These are phyloP conservation scores for Fusarium nanum DNA, from an alignment of 2,329 filamentous ascomycete species.

Conservation along the genomic window DNA sequence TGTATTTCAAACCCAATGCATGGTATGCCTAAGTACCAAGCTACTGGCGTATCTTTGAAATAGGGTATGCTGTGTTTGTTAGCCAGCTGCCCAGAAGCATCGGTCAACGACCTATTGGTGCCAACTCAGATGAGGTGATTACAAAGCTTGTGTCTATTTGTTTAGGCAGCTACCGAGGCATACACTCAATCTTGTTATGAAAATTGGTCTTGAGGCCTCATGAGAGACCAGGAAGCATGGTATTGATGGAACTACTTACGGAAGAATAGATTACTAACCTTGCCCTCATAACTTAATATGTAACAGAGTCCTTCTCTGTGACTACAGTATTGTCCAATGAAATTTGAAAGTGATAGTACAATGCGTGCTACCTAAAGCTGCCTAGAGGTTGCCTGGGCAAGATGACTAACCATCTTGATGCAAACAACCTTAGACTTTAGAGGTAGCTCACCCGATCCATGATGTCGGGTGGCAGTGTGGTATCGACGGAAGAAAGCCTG, in stretches of 20 bases:
- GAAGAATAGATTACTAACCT: not conserved
- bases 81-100: not conserved
- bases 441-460: constrained; percentile 16
- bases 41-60: not conserved
- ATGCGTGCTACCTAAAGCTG: constrained; percentile 30
- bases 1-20: not conserved
- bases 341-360: not conserved
- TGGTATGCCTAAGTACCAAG: not conserved
- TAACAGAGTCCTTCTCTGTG: not conserved
- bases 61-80: not conserved
- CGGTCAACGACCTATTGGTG: not conserved
- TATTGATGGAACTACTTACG: not conserved
- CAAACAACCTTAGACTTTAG: not conserved
- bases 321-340: constrained; percentile 15
- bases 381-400: constrained; percentile 7
- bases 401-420: constrained; percentile 35
- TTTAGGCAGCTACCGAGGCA: constrained; percentile 3
- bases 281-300: not conserved
- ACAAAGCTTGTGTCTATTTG: constrained; percentile 7
- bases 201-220: not conserved
- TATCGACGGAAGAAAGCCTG: constrained; percentile 4
- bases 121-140: constrained; percentile 16
- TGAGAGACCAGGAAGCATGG: not conserved
- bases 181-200: not conserved
- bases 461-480: constrained; percentile 22